Conservation (phyloP, 202 grass and related monocot genomes). For the Bolboschoenoplectus hybrid region DNA sequence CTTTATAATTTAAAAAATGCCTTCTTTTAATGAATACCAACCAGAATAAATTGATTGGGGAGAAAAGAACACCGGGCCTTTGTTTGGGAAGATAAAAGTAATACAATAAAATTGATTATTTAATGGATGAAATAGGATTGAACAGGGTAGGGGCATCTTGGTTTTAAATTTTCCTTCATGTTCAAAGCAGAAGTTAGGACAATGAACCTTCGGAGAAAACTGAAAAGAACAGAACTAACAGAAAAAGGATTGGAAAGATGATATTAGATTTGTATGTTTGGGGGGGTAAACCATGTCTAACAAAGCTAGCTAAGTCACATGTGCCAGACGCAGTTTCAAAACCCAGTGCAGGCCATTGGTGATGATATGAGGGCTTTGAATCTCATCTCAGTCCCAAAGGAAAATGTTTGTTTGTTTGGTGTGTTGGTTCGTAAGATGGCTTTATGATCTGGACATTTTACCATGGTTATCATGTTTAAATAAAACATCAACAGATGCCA, state of each 20-base stretch:
- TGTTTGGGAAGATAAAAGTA: not conserved
- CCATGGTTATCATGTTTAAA: not conserved
- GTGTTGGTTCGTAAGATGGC: not conserved
- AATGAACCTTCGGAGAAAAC: not conserved
- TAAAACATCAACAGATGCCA: not conserved
- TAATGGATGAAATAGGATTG: not conserved
- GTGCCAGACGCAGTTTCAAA: not conserved
- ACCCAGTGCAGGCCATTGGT: not conserved
- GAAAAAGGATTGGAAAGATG: not conserved
- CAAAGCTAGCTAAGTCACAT: not conserved
- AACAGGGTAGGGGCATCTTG: not conserved
- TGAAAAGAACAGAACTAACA: not conserved
- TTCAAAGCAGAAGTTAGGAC: not conserved
- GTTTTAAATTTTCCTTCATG: not conserved
- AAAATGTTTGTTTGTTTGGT: not conserved
- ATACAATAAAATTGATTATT: not conserved
- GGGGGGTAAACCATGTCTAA: not conserved
- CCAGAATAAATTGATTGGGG: not conserved
- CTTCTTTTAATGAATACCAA: not conserved
- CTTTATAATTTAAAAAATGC: not conserved
- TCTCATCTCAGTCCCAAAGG: not conserved
- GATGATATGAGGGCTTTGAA: not conserved
- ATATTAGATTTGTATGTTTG: not conserved
- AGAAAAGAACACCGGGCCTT: not conserved
- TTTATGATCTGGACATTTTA: not conserved